These are phyloP conservation scores for Aquanectria penicillioides DNA, from an alignment of 2,329 filamentous ascomycete genomes.

Conservation along the genomic window DNA sequence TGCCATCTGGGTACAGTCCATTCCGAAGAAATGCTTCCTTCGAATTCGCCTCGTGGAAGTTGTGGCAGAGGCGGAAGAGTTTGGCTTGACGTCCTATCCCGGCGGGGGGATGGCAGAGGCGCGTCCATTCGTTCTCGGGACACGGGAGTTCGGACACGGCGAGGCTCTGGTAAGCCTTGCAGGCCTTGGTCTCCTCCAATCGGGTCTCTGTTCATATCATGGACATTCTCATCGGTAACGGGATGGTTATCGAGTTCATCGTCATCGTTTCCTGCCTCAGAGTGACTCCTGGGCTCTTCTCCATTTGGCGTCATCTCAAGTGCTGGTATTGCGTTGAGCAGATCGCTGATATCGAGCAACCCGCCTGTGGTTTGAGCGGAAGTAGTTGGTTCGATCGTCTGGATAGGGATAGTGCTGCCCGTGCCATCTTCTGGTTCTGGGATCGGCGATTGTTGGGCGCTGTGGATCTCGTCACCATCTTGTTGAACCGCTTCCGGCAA, in stretches of 20 bases:
- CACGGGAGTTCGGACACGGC: constrained; percentile 29
- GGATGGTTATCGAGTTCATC: too few species aligned
- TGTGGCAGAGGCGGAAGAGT: constrained; percentile 33
- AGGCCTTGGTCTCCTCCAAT: constrained; percentile 8
- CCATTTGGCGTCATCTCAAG: neutral
- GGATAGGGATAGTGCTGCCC: neutral
- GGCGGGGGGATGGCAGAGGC: constrained; percentile 34
- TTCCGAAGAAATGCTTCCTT: constrained; percentile 44
- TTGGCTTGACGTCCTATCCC: constrained; percentile 16
- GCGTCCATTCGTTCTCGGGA: constrained; percentile 43
- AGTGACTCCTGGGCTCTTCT: neutral
- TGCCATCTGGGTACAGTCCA: constrained; percentile 83
- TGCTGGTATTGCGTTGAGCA: constrained; percentile 5
- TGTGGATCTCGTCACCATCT: neutral
- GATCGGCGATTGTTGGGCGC: neutral
- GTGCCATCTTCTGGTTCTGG: neutral
- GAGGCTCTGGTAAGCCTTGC: constrained; percentile 19
- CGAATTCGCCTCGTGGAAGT: constrained; percentile 14
- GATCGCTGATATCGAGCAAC: constrained; percentile 9
- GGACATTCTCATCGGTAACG: too few species aligned
- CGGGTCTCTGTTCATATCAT: too few species aligned
- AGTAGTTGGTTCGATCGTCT: neutral
- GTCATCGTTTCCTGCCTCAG: constrained; percentile 7
- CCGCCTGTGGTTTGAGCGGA: neutral
- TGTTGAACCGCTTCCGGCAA: neutral